Evolutionary conservation across 2,329 filamentous ascomycete genomes (phyloP).

Genomic region (Helotiales sp.): DNA sequence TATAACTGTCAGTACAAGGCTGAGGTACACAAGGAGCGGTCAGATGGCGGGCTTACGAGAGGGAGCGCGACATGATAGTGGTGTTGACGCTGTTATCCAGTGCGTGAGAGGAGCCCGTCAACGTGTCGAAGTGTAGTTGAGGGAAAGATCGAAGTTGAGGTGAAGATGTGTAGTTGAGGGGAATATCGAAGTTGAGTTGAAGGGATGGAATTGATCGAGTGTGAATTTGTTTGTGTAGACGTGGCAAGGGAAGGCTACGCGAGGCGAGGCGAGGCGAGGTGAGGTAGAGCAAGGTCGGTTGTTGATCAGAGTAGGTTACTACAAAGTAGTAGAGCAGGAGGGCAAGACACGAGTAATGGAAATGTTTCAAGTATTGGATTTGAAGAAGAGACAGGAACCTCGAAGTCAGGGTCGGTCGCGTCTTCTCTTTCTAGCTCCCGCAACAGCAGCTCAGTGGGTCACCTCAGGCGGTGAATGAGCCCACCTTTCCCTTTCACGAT

Average conservation of each 20-base stretch:
- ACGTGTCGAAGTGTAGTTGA: background rate
- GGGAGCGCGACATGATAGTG: constrained; percentile 3
- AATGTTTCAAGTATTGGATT: background rate
- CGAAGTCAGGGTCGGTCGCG: background rate
- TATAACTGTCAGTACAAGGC: background rate
- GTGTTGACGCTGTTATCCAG: background rate
- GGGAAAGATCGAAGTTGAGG: background rate
- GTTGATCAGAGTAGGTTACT: background rate
- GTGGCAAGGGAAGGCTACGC: background rate
- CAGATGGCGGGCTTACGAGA: constrained; percentile 9
- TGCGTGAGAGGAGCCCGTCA: background rate
- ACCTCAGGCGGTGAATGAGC: constrained; percentile 14
- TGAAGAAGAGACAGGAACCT: background rate
- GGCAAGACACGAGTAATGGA: background rate
- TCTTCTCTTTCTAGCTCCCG: constrained; percentile 4
- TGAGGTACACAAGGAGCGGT: background rate
- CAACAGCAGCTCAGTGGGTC: constrained; percentile 6
- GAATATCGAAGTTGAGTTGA: background rate
- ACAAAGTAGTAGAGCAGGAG: background rate
- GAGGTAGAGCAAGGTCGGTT: background rate
- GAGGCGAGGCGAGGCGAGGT: background rate
- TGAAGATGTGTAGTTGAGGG: background rate
- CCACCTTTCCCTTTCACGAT: background rate
- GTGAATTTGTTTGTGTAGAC: background rate
- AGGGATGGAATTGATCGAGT: background rate